These are phyloP conservation scores for Globisporangium paddicum DNA, from an alignment of 352 stramenopile species.

Conservation along the genomic window DNA sequence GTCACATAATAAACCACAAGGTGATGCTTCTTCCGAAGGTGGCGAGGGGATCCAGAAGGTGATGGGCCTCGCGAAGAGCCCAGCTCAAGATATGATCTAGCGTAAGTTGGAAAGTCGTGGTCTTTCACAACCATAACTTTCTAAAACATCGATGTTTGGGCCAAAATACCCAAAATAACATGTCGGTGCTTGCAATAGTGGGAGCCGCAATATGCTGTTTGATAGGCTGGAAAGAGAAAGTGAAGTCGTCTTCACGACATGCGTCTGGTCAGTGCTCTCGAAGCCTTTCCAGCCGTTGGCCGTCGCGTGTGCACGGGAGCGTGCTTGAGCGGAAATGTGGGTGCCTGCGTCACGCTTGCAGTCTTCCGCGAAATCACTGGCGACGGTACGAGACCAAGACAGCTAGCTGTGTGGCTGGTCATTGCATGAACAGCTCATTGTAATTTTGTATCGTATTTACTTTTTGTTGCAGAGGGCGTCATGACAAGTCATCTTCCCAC, in stretches of 20 bases:
- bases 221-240: background rate
- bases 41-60: background rate
- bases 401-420: no score
- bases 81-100: background rate
- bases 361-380: no score
- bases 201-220: background rate
- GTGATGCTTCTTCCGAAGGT: background rate
- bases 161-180: no score
- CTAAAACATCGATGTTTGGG: background rate
- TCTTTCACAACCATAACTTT: no score
- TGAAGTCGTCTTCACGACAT: background rate
- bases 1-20: background rate
- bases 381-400: no score
- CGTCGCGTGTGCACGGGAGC: slow-evolving; percentile 75
- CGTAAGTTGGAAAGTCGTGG: background rate
- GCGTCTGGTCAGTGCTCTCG: background rate
- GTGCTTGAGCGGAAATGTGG: no score
- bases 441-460: no score
- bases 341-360: no score
- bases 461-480: no score
- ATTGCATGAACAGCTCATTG: no score
- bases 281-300: slow-evolving; percentile 88
- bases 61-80: background rate
- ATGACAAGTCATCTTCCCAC: no score
- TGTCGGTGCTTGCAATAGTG: no score